phyloP scores from a whole-genome alignment of 805 yeast species.

The Schizosaccharomyces pombe region DNA sequence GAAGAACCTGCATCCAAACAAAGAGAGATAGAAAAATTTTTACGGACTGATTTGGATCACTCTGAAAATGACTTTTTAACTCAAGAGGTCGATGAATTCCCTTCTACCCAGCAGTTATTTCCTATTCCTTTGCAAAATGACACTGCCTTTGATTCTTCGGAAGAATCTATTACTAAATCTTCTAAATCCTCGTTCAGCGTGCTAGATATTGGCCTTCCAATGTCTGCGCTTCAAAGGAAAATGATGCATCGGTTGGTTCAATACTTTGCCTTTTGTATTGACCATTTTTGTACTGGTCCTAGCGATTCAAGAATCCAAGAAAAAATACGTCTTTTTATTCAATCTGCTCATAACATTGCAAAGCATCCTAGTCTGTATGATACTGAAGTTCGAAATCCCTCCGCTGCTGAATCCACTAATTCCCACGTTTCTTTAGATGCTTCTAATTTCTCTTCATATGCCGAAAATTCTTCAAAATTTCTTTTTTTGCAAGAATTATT shows the following conservation, averaged over 20 bases:
- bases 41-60: neutral
- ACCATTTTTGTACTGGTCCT: neutral
- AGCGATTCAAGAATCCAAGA: neutral
- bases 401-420: neutral
- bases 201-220: neutral
- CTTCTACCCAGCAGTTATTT: neutral
- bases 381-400: neutral
- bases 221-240: neutral
- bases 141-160: neutral
- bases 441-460: neutral
- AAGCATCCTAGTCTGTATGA: neutral
- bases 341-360: neutral
- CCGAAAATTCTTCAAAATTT: neutral
- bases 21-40: neutral
- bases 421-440: neutral
- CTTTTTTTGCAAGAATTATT: neutral
- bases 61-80: neutral
- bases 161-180: neutral
- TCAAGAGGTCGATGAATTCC: neutral
- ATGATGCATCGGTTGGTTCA: constrained; percentile 1
- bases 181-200: neutral
- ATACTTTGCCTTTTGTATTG: constrained; percentile 1
- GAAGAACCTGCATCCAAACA: neutral
- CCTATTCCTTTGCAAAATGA: neutral
- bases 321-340: neutral